Evolutionary conservation across 805 yeast species (phyloP), one percentile per base, ranked within the genome.

Genomic region (Nakazawaea wyomingensis): DNA sequence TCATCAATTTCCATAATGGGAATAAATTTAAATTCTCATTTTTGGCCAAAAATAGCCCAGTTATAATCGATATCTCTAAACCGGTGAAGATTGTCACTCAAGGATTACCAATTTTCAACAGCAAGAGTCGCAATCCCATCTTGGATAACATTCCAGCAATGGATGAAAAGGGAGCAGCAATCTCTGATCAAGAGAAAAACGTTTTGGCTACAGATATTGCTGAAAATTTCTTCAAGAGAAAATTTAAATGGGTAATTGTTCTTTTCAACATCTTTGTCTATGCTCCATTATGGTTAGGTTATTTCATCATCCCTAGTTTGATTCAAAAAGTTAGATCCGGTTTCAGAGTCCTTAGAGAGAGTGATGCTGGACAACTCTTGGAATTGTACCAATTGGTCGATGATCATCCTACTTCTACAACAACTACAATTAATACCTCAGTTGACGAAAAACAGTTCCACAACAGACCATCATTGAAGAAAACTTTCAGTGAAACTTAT

Each of bases 241-340:
- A 68, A 54, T 59, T 67, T 51, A 68, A 69, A 46, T 78, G 84
- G 80, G 46, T 73, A 2, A 57, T 61, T 22, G 69, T 80, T 7
- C 48, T 72, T 1, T 54, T 68, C 28, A 71, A 69, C 39, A 55
- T 77, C 18, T 49, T 74, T 3, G 50, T 85, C 1, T 69, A 76
- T 32, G 68, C 83, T 1, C 95, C 95, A 2, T 43, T 80, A 34
- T 82, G 85, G 79, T 68, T 74, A 2, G 40, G 73, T n/a, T 80
- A 80, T 61, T 74, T 81, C 47, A 53, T 82, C 28, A 54, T 74
- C 11, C 59, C 57, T 18, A 60, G 71, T 13, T 45, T 65, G 6
- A 45, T 68, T 20, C 72, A 74, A 48, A 56, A 69, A 19, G 41
- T 64, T 22, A 62, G 54, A 41, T 61, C 66, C 7, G 46, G 53